A percentile compares a stretch with the other conserved stretches of the same genome.
Evolutionary conservation across 2,329 filamentous ascomycete species (phyloP).

Genomic region (Alternaria hordeiaustralica): DNA sequence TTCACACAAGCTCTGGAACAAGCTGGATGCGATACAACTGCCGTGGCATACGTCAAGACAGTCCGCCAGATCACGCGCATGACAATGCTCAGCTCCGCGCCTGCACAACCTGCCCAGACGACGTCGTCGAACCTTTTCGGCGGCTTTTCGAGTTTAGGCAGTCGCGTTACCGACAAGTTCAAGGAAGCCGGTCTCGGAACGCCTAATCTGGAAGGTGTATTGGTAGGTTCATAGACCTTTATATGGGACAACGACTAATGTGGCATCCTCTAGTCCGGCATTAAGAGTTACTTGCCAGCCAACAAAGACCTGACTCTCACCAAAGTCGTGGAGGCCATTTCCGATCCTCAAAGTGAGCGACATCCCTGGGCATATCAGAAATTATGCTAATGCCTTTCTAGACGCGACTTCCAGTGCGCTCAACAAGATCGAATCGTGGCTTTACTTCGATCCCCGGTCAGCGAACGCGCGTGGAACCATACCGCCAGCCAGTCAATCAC

Average conservation of each 20-base stretch:
- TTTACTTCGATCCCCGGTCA: conserved; percentile 95
- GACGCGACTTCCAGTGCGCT: conserved; percentile 88
- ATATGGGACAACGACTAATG: neutral
- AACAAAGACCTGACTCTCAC: conserved; percentile 96
- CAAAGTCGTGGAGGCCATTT: conserved; percentile 96
- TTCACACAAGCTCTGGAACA: conserved; percentile 84
- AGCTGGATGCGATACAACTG: conserved; percentile 76
- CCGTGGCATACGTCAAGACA: conserved; percentile 78
- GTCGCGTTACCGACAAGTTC: conserved; percentile 89
- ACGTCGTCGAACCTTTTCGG: conserved; percentile 81
- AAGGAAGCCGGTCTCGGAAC: conserved; percentile 86
- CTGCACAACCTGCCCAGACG: conserved; percentile 66
- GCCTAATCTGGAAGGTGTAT: conserved; percentile 86
- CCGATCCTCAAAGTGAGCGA: conserved; percentile 77
- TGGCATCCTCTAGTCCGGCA: conserved; percentile 65
- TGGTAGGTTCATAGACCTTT: conserved; percentile 46
- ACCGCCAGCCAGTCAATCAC: conserved; percentile 73
- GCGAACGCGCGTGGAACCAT: conserved; percentile 92
- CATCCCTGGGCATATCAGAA: neutral
- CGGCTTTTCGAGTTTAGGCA: conserved; percentile 90
- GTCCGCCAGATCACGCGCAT: conserved; percentile 95
- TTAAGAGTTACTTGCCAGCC: conserved; percentile 97
- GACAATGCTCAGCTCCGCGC: conserved; percentile 94
- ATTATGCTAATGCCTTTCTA: neutral
- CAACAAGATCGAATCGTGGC: conserved; percentile 92